phyloP scores from a whole-genome alignment of 208 protist species.

The Tetramitus jugosus region DNA sequence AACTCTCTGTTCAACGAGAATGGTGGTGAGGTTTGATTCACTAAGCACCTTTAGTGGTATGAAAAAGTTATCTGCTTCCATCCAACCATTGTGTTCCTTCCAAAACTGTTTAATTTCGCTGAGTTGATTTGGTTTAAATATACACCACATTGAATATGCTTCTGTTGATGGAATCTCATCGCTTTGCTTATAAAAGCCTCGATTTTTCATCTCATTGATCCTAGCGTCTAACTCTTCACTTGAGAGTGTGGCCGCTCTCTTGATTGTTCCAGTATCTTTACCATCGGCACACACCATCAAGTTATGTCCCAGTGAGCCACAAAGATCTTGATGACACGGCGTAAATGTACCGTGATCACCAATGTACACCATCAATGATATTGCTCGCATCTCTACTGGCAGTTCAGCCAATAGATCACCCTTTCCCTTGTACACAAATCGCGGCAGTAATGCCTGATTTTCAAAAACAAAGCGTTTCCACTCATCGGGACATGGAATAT shows the following conservation, averaged over 20 bases:
- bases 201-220: neutral
- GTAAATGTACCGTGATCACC: neutral
- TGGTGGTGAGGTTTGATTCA: neutral
- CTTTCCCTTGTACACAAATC: neutral
- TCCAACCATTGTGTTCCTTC: neutral
- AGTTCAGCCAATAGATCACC: neutral
- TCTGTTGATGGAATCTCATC: neutral
- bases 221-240: too few relatives aligned
- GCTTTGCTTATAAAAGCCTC: neutral
- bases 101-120: neutral
- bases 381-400: neutral
- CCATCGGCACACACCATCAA: conserved; percentile 8
- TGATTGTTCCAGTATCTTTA: neutral
- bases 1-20: neutral
- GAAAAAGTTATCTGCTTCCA: conserved; percentile 17
- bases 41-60: neutral
- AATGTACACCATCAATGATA: conserved; percentile 10
- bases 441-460: neutral
- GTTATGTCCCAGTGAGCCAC: neutral
- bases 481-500: conserved; percentile 7
- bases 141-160: neutral
- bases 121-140: neutral
- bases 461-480: neutral
- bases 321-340: neutral
- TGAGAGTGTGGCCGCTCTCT: neutral